These are phyloP conservation scores for Lindgomyces ingoldianus DNA, from an alignment of 495 filamentous ascomycete species.

Conservation along the genomic window DNA sequence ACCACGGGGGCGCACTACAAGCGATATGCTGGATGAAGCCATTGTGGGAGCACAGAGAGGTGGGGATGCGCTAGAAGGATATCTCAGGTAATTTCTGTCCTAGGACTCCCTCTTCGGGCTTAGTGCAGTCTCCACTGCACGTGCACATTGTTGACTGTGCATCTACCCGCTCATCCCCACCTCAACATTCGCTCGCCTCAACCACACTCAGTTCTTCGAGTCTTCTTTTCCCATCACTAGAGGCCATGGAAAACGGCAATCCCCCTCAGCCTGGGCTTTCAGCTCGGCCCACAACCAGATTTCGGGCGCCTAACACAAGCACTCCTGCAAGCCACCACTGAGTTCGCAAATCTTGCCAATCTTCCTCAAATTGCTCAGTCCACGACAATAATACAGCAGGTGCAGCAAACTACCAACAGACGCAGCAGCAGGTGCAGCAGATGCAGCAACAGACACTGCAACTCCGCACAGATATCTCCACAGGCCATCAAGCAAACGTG, in stretches of 20 bases:
- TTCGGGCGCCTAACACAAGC: background rate
- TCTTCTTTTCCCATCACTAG: constrained; percentile 1
- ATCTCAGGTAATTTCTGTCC: background rate
- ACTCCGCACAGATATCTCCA: background rate
- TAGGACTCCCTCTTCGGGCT: background rate
- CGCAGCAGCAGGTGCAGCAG: background rate
- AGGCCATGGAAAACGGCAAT: background rate
- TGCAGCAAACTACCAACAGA: background rate
- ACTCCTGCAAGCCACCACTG: background rate
- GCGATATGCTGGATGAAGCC: constrained; percentile 21
- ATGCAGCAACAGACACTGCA: no score
- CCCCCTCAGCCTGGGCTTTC: background rate
- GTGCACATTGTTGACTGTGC: no score
- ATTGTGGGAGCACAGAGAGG: constrained; percentile 2
- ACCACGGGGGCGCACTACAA: constrained; percentile 40
- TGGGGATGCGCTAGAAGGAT: background rate
- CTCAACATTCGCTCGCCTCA: no score
- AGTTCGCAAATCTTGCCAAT: background rate
- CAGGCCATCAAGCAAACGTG: background rate
- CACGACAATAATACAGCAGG: background rate
- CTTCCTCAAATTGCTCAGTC: background rate
- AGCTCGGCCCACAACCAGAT: constrained; percentile 1
- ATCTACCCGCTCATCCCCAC: no score
- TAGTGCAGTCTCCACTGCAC: no score
- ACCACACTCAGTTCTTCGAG: background rate